Evolutionary conservation across 108 stramenopile genomes (phyloP), one percentile per base, ranked within the genome.

Genomic region (Fistulifera pelliculosa): DNA sequence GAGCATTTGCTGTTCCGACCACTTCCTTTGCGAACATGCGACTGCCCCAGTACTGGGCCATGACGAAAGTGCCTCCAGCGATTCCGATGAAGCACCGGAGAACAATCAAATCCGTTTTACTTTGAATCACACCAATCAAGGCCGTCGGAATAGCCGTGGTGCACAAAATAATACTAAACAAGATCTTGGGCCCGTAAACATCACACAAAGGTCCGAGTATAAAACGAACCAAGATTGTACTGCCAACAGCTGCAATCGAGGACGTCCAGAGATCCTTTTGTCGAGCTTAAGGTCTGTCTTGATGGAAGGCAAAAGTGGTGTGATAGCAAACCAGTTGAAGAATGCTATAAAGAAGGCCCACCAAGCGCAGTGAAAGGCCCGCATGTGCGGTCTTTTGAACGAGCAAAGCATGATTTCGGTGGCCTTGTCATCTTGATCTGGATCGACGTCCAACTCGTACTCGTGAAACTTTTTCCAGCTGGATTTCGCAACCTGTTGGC

Each of bases 261-360:
- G 90, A 90, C 2, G 80, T 85, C 83, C 85, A 90, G 45, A 94
- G 58, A 43, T 94, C 61, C 66, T 84, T 47, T 56, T 79, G 59
- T 66, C 24, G 94, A 52, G 6, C 58, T 71, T 1, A 95, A 72
- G 39, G 60, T 59, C 8, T 54, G 64, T 45, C 60, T n/a, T 54
- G 47, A 95, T 80, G 58, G 86, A 85, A 3, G 75, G 45, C 27
- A 95, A 42, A 21, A 96, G 77, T 19, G 90, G 94, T 4, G 89
- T 87, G 61, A 90, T 81, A 39, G 88, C 74, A 67, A 95, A 95
- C 94, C 94, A 95, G 49, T 76, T 79, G 78, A 86, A 27, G 61
- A 41, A 38, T 77, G 25, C 81, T 74, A 86, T n/a, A 71, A 58
- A 56, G 69, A 81, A 90, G 38, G 54, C 61, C 38, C 68, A 74